Percentiles rank a stretch among this genome's conserved stretches.
These are phyloP conservation scores for Solanum virginianum DNA, from an alignment of 257 asterid genomes.

Conservation along the genomic window DNA sequence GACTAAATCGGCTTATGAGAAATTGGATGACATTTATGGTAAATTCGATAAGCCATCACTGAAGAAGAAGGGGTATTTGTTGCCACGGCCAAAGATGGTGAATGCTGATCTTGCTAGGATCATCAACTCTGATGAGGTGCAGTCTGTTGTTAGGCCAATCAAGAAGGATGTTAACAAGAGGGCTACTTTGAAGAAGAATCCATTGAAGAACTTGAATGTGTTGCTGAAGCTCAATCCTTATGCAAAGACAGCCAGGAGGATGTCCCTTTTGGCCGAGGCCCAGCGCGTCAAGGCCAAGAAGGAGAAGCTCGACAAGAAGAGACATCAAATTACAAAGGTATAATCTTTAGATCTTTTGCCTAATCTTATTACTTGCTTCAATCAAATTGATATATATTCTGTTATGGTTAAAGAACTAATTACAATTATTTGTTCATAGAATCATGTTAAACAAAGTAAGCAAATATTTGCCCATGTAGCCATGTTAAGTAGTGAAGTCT, in stretches of 20 bases:
- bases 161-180: constrained; percentile 44
- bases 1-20: constrained; percentile 78
- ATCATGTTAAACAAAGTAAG: neutral
- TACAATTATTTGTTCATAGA: neutral
- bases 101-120: constrained; percentile 81
- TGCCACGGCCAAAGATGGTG: constrained; percentile 70
- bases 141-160: constrained; percentile 76
- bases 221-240: constrained; percentile 70
- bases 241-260: constrained; percentile 65
- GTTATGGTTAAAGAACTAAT: neutral
- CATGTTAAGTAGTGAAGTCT: neutral
- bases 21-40: constrained; percentile 58
- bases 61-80: constrained; percentile 56
- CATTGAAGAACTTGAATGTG: constrained; percentile 3
- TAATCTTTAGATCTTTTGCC: neutral
- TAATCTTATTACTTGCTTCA: too few relatives aligned
- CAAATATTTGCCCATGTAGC: neutral
- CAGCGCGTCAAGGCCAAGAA: constrained; percentile 65
- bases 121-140: constrained; percentile 85
- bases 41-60: constrained; percentile 52
- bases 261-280: constrained; percentile 76
- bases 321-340: constrained; percentile 64
- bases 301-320: constrained; percentile 67
- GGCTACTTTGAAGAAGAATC: constrained; percentile 3
- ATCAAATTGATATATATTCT: neutral